Conservation (phyloP, 352 stramenopile genomes). For the Pseudoperonospora humuli region DNA sequence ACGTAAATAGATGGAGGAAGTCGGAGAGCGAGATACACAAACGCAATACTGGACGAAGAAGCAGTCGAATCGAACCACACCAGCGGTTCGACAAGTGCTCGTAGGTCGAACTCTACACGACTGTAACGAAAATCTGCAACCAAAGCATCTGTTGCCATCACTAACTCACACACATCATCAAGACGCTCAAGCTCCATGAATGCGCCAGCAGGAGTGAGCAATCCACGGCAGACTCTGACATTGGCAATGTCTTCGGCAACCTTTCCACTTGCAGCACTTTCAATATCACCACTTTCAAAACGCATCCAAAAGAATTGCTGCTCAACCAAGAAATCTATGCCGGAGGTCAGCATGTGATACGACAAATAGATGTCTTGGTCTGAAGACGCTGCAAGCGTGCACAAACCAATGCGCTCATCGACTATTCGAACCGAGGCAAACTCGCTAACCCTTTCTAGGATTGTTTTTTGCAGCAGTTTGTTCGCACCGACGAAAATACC, state of each 20-base stretch:
- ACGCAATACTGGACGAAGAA: constrained; percentile 6
- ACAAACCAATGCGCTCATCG: constrained; percentile 37
- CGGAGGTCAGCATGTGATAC: constrained; percentile 31
- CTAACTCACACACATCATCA: constrained; percentile 7
- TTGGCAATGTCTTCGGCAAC: constrained; percentile 12
- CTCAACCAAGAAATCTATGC: constrained; percentile 26
- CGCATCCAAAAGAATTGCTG: constrained; percentile 36
- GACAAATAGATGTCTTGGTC: constrained; percentile 27
- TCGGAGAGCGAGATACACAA: constrained; percentile 29
- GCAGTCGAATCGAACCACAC: constrained; percentile 43
- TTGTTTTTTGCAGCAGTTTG: constrained; percentile 11
- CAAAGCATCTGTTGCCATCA: constrained; percentile 15
- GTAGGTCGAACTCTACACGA: constrained; percentile 37
- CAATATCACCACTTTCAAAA: constrained; percentile 37
- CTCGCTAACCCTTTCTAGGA: constrained; percentile 26
- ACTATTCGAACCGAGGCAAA: constrained; percentile 27
- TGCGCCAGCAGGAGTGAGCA: constrained; percentile 25
- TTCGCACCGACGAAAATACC: constrained; percentile 17
- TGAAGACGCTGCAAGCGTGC: constrained; percentile 27
- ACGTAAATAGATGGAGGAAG: constrained; percentile 35
- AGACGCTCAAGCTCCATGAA: constrained; percentile 28
- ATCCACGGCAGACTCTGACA: constrained; percentile 22
- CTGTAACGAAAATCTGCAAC: constrained; percentile 12
- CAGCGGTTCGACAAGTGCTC: constrained; percentile 28
- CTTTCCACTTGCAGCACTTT: constrained; percentile 19